Base-by-base conservation (phyloP, 2,329 filamentous ascomycete genomes). In the Penicillium rolfsii region DNA sequence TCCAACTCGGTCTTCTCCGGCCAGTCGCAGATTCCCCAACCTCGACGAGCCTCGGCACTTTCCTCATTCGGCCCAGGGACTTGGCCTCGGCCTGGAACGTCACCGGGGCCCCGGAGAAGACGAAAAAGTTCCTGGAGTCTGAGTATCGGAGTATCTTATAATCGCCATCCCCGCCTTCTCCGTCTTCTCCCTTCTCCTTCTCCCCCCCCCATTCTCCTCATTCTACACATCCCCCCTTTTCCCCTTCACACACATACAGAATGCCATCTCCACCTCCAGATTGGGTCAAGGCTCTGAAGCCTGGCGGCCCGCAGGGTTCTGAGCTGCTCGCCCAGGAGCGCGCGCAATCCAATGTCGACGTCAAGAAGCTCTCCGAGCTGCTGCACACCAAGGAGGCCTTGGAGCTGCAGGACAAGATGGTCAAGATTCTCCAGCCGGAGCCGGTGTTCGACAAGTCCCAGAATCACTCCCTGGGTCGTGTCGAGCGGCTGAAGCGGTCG, bases 361-460 rank as follows among this genome's bases (percentile, higher is more conserved):
- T 91, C 22, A 83, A 89, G 60, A 85, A 87, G 71, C 81, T 93
- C 8, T 85, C 88, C 50, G 81, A 85, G 55, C 87, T 91, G 69
- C 81, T 93, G 50, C 89, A 90, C 75, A 89, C 88, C 24, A 85
- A 86, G 69, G 83, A 88, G 60, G 81, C 82, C 5, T 80, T 92
- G 11, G 81, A 87, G 59, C 81, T 84, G 46, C 87, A 88, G 69
- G 77, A 84, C 1, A 79, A 79, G 26, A 82, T 93, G 30, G 78
- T 91, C 5, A 77, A 83, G 52, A 82, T 91, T n/a, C 82, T 93
- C 5, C 80, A 87, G 67, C 74, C 82, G 0, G 89, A 93, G 60
- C 84, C 85, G 55, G 83, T 91, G 59, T 93, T 93, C 67, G 88
- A 93, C 77, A 93, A 93, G 79, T 87, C 87, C 3, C 87, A 89